These are phyloP conservation scores for Nakazawaea anatomiae DNA, from an alignment of 805 yeast genomes.

Conservation along the genomic window DNA sequence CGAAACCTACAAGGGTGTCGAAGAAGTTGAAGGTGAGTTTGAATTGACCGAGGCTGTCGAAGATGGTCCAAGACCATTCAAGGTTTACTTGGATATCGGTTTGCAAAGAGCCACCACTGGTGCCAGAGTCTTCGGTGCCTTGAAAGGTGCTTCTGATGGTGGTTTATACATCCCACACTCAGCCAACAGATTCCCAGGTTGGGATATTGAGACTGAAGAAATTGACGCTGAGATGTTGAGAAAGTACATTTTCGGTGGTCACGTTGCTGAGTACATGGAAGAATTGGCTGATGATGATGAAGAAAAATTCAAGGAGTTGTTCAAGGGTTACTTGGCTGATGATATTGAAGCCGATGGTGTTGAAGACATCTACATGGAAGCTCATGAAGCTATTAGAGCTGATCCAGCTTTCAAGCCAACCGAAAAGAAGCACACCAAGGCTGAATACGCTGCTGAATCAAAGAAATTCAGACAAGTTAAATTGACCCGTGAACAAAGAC, in stretches of 20 bases:
- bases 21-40: conserved; percentile 99
- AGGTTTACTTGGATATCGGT: conserved; percentile 98
- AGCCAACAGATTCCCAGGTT: conserved; percentile 99
- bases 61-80: conserved; percentile 99
- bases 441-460: conserved; percentile 95
- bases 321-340: conserved; percentile 94
- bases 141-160: conserved; percentile 99
- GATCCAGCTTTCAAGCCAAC: conserved; percentile 91
- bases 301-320: conserved; percentile 95
- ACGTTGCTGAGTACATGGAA: conserved; percentile 99
- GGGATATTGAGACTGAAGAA: conserved; percentile 98
- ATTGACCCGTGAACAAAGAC: conserved; percentile 89
- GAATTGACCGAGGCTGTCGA: conserved; percentile 98
- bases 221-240: conserved; percentile 95
- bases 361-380: conserved; percentile 92
- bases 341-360: conserved; percentile 95
- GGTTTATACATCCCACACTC: conserved; percentile 99
- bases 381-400: conserved; percentile 94
- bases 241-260: conserved; percentile 99
- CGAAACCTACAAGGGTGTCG: conserved; percentile 97
- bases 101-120: conserved; percentile 99
- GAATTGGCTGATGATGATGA: conserved; percentile 99
- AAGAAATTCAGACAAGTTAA: conserved; percentile 85
- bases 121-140: conserved; percentile 99
- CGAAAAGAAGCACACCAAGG: conserved; percentile 92